Percentiles rank a stretch among this genome's conserved stretches.
phyloP scores from a whole-genome alignment of 1,139 yeast genomes.

The Pichia sp. region DNA sequence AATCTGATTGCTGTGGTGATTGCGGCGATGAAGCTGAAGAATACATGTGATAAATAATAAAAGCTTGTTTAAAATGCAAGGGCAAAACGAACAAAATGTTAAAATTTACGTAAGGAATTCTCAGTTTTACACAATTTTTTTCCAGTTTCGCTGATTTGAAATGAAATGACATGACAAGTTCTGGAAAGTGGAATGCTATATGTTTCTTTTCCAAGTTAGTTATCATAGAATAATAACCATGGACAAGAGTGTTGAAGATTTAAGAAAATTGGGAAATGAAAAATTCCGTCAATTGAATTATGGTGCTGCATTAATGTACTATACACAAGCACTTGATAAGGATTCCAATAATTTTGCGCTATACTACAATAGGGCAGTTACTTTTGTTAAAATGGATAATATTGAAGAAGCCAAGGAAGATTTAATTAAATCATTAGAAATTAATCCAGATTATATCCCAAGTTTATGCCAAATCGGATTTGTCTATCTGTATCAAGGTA shows the following conservation, averaged over 20 bases:
- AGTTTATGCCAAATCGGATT: constrained; percentile 34
- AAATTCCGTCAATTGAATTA: constrained; percentile 27
- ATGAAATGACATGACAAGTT: background rate
- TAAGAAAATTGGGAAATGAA: constrained; percentile 31
- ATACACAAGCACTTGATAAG: constrained; percentile 30
- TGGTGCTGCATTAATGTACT: constrained; percentile 31
- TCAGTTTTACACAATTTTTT: background rate
- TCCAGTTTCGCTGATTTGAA: background rate
- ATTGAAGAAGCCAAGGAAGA: constrained; percentile 32
- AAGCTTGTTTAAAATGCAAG: background rate
- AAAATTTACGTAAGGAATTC: background rate
- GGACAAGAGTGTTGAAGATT: constrained; percentile 15
- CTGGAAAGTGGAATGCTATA: background rate
- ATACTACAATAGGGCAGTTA: constrained; percentile 34
- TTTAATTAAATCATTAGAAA: constrained; percentile 25
- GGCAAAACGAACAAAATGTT: background rate
- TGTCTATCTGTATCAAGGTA: constrained; percentile 30
- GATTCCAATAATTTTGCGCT: constrained; percentile 30
- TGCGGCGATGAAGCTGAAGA: background rate
- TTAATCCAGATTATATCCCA: constrained; percentile 31
- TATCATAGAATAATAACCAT: background rate
- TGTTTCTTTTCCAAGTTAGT: too few relatives aligned
- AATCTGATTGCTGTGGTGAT: background rate
- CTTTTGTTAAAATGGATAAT: constrained; percentile 30
- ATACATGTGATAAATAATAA: background rate